phyloP scores from a whole-genome alignment of 495 filamentous ascomycete genomes.

The Penicillium bovifimosum region DNA sequence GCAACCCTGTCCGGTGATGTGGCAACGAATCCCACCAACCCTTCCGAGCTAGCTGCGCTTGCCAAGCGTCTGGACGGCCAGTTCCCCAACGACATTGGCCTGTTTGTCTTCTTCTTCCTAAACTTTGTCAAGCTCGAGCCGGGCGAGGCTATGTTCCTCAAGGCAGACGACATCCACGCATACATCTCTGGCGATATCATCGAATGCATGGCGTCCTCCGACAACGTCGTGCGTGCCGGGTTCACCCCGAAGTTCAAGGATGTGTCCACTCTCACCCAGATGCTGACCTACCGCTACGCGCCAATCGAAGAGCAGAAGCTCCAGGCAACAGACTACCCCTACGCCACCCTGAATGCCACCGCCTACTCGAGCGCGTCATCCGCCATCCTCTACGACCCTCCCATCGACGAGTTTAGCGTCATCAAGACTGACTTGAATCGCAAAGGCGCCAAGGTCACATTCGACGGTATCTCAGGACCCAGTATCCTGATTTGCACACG shows the following conservation, averaged over 20 bases:
- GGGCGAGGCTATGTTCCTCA: constrained; percentile 93
- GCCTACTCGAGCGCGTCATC: constrained; percentile 72
- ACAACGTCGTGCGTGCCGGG: constrained; percentile 95
- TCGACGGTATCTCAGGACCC: constrained; percentile 80
- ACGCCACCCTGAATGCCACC: constrained; percentile 66
- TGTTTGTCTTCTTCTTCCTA: constrained; percentile 76
- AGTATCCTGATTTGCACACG: constrained; percentile 87
- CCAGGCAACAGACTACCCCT: constrained; percentile 74
- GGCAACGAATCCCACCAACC: constrained; percentile 34
- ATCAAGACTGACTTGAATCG: constrained; percentile 70
- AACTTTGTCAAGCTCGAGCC: constrained; percentile 76
- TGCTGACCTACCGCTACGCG: constrained; percentile 92
- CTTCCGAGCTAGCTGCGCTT: constrained; percentile 64
- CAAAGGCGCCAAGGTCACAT: constrained; percentile 71
- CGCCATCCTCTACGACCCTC: constrained; percentile 78
- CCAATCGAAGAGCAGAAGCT: constrained; percentile 95
- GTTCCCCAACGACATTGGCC: constrained; percentile 71
- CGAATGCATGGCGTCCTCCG: constrained; percentile 96
- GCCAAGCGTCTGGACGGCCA: constrained; percentile 68
- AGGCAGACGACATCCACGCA: constrained; percentile 94
- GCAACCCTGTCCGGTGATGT: constrained; percentile 31
- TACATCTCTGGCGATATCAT: constrained; percentile 96
- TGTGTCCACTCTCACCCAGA: constrained; percentile 78
- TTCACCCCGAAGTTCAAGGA: constrained; percentile 99
- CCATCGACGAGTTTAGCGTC: constrained; percentile 94